Percentiles rank a stretch among this genome's conserved stretches.
These are phyloP conservation scores for Irpex lacteus DNA, from an alignment of 1,284 basidiomycete genomes.

Conservation along the genomic window DNA sequence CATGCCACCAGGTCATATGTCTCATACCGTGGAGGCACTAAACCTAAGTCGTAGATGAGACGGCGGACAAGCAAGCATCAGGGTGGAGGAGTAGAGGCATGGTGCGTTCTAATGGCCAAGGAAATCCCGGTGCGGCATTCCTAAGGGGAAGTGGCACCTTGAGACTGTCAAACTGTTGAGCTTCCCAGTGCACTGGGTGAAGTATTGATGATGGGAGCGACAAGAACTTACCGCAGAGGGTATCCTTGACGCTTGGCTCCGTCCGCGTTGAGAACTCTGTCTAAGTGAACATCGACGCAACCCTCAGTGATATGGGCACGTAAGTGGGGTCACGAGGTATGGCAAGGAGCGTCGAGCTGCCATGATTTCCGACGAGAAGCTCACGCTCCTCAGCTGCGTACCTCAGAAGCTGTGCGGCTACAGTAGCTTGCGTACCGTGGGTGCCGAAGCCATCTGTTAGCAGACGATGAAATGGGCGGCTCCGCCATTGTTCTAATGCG, in stretches of 20 bases:
- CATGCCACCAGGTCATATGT: neutral
- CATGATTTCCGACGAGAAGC: neutral
- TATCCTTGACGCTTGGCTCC: neutral
- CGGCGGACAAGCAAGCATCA: constrained; percentile 1
- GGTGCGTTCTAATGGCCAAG: neutral
- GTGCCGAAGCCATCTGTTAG: neutral
- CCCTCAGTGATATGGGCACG: neutral
- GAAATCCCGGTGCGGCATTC: neutral
- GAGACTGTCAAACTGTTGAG: neutral
- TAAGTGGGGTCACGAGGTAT: neutral
- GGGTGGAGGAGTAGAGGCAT: neutral
- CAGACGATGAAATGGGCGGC: neutral
- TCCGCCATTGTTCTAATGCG: neutral
- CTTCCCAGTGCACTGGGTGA: neutral
- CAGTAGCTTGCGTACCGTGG: neutral
- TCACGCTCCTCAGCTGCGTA: neutral
- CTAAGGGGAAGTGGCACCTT: neutral
- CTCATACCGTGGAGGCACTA: neutral
- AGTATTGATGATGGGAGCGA: neutral
- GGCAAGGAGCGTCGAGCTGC: neutral
- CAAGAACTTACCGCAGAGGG: neutral
- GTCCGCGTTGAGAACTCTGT: neutral
- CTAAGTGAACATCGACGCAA: neutral
- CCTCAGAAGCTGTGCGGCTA: neutral
- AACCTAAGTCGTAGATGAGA: neutral